Conservation (phyloP, 257 asterid species). For the Voacanga thouarsii region DNA sequence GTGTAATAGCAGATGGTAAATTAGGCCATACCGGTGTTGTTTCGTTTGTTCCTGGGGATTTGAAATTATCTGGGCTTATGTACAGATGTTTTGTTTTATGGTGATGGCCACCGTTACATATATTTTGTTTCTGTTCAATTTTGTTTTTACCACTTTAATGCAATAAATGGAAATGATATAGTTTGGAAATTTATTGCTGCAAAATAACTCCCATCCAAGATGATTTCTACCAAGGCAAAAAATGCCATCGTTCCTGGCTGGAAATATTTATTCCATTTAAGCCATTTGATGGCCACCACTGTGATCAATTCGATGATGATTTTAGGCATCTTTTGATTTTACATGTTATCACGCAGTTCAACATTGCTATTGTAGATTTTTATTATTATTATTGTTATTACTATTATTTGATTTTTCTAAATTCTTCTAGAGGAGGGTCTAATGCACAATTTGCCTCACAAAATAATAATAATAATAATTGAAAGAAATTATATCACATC, state of each 20-base stretch:
- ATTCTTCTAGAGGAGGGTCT: not conserved
- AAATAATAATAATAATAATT: too few species aligned
- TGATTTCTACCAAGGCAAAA: too few species aligned
- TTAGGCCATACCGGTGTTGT: not conserved
- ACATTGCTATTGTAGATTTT: too few species aligned
- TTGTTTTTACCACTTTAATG: not conserved
- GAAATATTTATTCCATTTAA: too few species aligned
- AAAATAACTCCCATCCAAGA: too few species aligned
- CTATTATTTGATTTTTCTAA: not conserved
- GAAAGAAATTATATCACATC: not conserved
- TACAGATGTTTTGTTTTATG: not conserved
- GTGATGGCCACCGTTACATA: not conserved
- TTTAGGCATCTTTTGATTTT: too few species aligned
- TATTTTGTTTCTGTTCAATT: not conserved
- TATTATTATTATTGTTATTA: too few species aligned
- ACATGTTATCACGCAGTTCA: too few species aligned
- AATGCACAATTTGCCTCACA: not conserved
- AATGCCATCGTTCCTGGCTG: too few species aligned
- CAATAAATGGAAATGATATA: not conserved
- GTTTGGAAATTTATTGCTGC: not conserved
- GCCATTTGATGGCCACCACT: not conserved
- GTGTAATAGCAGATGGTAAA: not conserved
- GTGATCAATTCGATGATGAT: not conserved
- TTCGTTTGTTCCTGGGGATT: not conserved
- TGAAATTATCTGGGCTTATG: not conserved